Conservation (phyloP, 148 eudicot species). For the Mesembryanthemum crystallinum region DNA sequence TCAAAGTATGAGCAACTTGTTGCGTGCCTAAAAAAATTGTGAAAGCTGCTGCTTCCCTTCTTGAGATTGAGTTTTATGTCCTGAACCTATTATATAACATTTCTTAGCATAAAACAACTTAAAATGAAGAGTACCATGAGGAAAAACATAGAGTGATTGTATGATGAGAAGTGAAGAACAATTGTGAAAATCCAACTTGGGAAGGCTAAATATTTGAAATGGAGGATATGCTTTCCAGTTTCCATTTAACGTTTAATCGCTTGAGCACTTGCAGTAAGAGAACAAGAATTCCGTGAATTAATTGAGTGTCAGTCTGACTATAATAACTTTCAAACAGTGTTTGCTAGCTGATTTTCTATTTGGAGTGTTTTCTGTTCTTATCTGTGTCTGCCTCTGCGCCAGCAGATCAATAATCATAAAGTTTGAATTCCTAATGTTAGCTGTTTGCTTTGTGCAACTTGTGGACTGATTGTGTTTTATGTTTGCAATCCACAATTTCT, state of each 20-base stretch:
- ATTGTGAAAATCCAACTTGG: not conserved
- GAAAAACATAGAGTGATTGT: no score
- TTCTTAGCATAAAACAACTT: not conserved
- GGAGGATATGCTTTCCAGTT: not conserved
- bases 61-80: not conserved
- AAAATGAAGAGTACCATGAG: no score
- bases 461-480: not conserved
- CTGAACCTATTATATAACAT: not conserved
- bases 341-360: not conserved
- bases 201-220: not conserved
- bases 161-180: not conserved
- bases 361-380: not conserved
- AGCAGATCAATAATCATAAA: no score
- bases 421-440: no score
- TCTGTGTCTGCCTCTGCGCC: not conserved
- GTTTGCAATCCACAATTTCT: not conserved
- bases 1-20: not conserved
- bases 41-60: not conserved
- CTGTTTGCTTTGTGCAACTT: not conserved
- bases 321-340: not conserved
- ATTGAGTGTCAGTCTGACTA: not conserved
- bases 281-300: not conserved
- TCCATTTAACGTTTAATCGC: not conserved
- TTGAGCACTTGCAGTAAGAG: not conserved
- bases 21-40: not conserved